Evolutionary conservation across 305 asterid genomes (phyloP), one percentile per base, ranked within the genome.

Genomic region (Withania somnifera): DNA sequence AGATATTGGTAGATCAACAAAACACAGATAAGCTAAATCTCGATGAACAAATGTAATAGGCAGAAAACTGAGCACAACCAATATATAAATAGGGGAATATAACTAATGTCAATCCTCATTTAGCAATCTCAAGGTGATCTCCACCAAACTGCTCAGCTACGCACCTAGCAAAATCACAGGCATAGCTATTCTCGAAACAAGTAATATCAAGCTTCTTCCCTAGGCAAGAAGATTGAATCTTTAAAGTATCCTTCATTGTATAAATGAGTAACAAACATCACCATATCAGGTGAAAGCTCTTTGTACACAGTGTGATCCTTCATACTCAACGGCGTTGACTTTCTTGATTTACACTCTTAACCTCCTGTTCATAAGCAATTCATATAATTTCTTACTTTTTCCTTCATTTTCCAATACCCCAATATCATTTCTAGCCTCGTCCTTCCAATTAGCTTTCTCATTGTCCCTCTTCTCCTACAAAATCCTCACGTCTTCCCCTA

Each of bases 211-310:
- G 89, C 84, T 75, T 83, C 32, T 86, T 66, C 17, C 17, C 60
- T 77, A 6, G 83, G 87, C 83, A 89, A 73, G 85, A 93, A 90
- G 81, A 66, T 93, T n/a, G 95, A 89, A 76, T 68, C 81, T 64
- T 87, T 83, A 17, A 92, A 90, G 82, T 95, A 92, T 24, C 97
- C 98, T 53, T 85, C 83, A 40, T 42, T 38, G 75, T 89, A 87
- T 79, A 95, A 85, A 84, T 89, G 92, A 24, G 53, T 78, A 42
- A 82, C 88, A 42, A 95, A 88, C 90, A 83, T 47, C 53, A 82
- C 87, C 98, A 95, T 90, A 73, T 92, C 97, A 53, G 92, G 38
- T 36, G 98, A 90, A 80, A 95, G 93, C 84, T 85, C 85, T 56
- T 85, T 90, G 86, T 84, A 84, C 67, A 92, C 91, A 67, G 32